Base-by-base conservation (phyloP, 1,139 yeast species). In the Geotrichum europaeum region DNA sequence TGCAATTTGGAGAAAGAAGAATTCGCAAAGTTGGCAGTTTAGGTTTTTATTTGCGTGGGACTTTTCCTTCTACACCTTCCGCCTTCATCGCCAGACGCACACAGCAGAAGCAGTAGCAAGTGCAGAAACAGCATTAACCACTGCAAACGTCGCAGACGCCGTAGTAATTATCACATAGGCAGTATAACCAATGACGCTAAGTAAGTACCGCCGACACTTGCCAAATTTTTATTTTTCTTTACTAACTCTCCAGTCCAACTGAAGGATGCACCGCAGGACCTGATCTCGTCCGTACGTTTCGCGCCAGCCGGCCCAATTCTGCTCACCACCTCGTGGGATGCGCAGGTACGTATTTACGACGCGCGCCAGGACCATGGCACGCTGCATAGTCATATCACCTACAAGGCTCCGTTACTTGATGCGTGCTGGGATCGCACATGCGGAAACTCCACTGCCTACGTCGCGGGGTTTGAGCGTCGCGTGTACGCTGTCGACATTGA, bases 301-400 rank as follows among this genome's bases (percentile, higher is more conserved):
- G 65, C 70, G 52, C 72, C 69, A 9, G 64, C 51, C 24, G 65
- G 62, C 47, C 64, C 67, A 13, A 63, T 53, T 25, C 65, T 75
- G 43, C 66, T 76, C n/a, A 71, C 68, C 3, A 66, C 76, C n/a
- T 72, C 76, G 3, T 75, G 78, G 78, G 78, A 75, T 56, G 62
- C 68, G 10, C 66, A 68, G 15, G 60, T 75, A 3, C 66, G 72
- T 40, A 65, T 74, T 3, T 75, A 73, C 59, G 68, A 70, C 53
- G 63, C 67, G 22, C 57, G 62, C 4, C 63, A 58, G 6, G 64
- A 66, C 10, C 53, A 63, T 2, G 64, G 62, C 15, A 49, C 61
- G 13, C 58, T 66, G 30, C 57, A 62, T 47, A 55, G 64, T 20
- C 57, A 65, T 3, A 58, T 70, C 2, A 62, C 62, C 7, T 66